These are phyloP conservation scores for Dinochytrium kinnereticum DNA, from an alignment of 371 early-diverging fungal genomes.

Conservation along the genomic window DNA sequence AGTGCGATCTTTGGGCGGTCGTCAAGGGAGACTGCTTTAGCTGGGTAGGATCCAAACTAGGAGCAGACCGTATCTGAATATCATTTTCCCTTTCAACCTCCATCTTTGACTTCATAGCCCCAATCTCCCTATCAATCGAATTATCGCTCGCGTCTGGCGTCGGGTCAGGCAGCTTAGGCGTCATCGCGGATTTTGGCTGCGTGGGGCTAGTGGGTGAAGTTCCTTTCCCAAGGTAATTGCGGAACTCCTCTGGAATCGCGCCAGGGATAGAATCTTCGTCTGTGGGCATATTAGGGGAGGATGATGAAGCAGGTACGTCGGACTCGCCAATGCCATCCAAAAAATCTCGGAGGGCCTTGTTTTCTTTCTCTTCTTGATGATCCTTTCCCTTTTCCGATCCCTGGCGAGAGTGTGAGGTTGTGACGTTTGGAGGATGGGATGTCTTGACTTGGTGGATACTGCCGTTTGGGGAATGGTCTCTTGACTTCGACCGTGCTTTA, in stretches of 20 bases:
- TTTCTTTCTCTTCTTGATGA: background rate
- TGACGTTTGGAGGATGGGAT: background rate
- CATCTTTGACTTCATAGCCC: background rate
- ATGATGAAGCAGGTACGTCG: background rate
- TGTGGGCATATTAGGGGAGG: background rate
- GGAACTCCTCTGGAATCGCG: background rate
- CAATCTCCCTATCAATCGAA: background rate
- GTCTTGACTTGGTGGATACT: background rate
- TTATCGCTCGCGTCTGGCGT: background rate
- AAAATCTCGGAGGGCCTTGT: constrained; percentile 9
- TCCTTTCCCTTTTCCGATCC: too few species aligned
- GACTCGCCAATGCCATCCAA: constrained; percentile 9
- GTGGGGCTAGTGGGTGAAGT: background rate
- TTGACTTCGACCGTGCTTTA: background rate
- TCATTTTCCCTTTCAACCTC: background rate
- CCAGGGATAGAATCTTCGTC: constrained; percentile 1
- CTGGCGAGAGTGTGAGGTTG: too few species aligned
- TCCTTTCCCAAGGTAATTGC: background rate
- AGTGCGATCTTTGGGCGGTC: too few species aligned
- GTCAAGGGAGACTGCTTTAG: background rate
- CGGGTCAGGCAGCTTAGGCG: background rate
- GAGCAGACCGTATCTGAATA: background rate
- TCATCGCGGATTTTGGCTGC: background rate
- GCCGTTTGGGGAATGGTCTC: background rate
- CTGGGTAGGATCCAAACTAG: background rate